Evolutionary conservation across 768 basidiomycete species (phyloP).

Genomic region (Lentinula edodes): DNA sequence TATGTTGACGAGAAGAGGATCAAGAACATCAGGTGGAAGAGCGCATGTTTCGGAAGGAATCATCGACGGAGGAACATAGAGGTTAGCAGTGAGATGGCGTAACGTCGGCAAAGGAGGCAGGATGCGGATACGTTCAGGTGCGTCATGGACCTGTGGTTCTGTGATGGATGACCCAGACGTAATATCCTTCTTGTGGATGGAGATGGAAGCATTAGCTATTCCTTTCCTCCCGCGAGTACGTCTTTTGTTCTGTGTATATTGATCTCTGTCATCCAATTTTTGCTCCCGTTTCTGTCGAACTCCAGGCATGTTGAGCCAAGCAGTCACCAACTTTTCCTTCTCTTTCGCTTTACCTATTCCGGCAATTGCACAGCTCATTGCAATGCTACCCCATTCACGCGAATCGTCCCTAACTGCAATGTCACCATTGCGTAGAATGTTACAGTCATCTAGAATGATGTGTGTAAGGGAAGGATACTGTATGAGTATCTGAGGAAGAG

Average conservation of each 20-base stretch:
- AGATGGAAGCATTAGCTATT: conserved; percentile 61
- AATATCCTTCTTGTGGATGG: conserved; percentile 24
- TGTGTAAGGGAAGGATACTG: conserved; percentile 50
- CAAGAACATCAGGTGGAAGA: conserved; percentile 12
- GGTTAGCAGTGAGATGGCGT: conserved; percentile 41
- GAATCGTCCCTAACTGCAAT: conserved; percentile 35
- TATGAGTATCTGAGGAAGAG: conserved; percentile 49
- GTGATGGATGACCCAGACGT: neutral
- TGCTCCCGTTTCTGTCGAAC: neutral
- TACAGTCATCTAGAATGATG: conserved; percentile 68
- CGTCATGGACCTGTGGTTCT: neutral
- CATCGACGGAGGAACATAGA: conserved; percentile 14
- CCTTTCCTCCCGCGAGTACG: conserved; percentile 49
- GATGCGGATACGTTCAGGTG: conserved; percentile 36
- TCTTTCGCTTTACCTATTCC: conserved; percentile 60
- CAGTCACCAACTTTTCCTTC: conserved; percentile 56
- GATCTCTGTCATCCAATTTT: neutral
- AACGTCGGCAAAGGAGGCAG: conserved; percentile 50
- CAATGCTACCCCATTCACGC: conserved; percentile 53
- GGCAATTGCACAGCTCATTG: conserved; percentile 53
- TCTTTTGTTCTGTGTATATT: conserved; percentile 10
- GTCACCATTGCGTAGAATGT: conserved; percentile 43
- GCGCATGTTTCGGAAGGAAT: neutral
- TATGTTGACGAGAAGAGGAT: conserved; percentile 32
- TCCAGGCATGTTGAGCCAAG: conserved; percentile 35